Conservation (phyloP, 208 protist species). For the Porcisia hertigi region DNA sequence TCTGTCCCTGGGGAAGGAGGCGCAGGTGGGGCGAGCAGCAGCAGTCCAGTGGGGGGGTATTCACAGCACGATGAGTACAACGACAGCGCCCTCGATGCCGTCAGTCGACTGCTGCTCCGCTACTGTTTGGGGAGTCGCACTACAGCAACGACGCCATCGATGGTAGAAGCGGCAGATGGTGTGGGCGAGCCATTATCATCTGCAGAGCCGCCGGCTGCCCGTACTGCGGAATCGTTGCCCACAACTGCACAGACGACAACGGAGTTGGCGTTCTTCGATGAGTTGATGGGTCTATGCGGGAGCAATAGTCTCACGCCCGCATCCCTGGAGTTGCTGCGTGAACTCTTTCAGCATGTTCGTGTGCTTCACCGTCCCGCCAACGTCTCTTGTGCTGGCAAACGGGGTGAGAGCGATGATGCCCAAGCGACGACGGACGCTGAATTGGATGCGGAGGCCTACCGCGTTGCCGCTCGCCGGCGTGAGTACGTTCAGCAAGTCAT, state of each 20-base stretch:
- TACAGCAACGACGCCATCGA: background rate
- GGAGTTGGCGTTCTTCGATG: constrained; percentile 45
- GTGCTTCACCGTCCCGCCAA: constrained; percentile 32
- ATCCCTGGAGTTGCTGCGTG: constrained; percentile 55
- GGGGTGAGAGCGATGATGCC: constrained; percentile 2
- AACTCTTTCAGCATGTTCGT: constrained; percentile 58
- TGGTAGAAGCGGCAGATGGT: constrained; percentile 12
- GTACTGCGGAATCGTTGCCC: constrained; percentile 10
- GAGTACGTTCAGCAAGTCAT: constrained; percentile 71
- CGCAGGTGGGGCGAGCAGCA: background rate
- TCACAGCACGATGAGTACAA: constrained; percentile 28
- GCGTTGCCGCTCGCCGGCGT: constrained; percentile 35
- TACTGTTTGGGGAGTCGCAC: constrained; percentile 39
- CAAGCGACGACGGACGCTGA: background rate
- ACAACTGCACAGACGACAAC: constrained; percentile 18
- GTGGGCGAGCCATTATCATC: background rate
- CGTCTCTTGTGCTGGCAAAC: background rate
- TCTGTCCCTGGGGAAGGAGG: background rate
- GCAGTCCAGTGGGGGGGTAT: background rate
- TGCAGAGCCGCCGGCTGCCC: background rate
- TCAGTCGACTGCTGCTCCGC: constrained; percentile 50
- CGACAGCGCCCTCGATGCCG: constrained; percentile 46
- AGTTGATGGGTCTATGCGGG: constrained; percentile 43
- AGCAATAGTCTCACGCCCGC: constrained; percentile 37
- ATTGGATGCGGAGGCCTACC: constrained; percentile 25